Conservation (phyloP, 495 filamentous ascomycete genomes). For the Daldinia bambusicola region DNA sequence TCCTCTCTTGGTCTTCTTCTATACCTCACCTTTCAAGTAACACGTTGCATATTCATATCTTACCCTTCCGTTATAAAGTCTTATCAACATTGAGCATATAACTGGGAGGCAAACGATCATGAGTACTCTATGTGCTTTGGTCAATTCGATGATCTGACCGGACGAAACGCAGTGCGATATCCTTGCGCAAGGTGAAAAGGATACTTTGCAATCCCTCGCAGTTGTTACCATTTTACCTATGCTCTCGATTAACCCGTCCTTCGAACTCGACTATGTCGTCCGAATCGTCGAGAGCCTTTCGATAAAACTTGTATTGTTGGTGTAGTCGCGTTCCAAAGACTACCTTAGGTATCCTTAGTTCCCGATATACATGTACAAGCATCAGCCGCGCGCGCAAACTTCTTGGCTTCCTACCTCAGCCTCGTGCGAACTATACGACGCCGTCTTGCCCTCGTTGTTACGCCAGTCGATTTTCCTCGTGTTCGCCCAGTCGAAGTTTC, state of each 20-base stretch:
- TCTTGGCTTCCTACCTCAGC: constrained; percentile 19
- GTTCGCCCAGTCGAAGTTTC: constrained; percentile 20
- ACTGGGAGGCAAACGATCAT: constrained; percentile 28
- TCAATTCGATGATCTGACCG: constrained; percentile 43
- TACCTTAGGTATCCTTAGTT: constrained; percentile 18
- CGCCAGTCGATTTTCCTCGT: constrained; percentile 21
- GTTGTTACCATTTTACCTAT: constrained; percentile 37
- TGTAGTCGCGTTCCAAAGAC: constrained; percentile 31
- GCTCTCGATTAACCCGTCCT: constrained; percentile 28
- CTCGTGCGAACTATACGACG: constrained; percentile 28
- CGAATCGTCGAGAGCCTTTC: constrained; percentile 37
- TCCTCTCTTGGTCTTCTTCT: constrained; percentile 2
- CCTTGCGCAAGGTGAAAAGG: constrained; percentile 25
- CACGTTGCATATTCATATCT: constrained; percentile 30
- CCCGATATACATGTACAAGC: constrained; percentile 29
- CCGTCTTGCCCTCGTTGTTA: constrained; percentile 3
- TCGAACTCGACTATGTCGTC: constrained; percentile 48
- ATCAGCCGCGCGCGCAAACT: constrained; percentile 37
- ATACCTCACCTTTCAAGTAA: constrained; percentile 10
- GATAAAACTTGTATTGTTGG: constrained; percentile 41
- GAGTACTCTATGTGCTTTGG: constrained; percentile 27
- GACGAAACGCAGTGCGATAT: constrained; percentile 31
- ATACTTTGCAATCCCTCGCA: constrained; percentile 28
- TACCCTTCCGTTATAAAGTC: constrained; percentile 12
- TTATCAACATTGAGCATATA: constrained; percentile 9